Conservation (phyloP, 306 rosid species). For the Fagus sylvatica region DNA sequence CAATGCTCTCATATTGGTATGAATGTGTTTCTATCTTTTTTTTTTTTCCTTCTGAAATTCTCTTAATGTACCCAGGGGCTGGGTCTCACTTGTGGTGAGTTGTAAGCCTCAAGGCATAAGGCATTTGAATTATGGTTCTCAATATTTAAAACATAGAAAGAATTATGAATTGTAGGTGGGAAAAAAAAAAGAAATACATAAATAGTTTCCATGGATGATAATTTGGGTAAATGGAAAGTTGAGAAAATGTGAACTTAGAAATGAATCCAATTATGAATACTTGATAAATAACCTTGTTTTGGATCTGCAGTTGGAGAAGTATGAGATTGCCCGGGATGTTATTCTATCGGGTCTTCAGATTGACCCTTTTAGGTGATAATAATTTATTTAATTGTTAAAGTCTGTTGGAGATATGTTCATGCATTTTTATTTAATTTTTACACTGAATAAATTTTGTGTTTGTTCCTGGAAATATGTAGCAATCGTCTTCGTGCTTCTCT, state of each 20-base stretch:
- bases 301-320: constrained; percentile 80
- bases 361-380: constrained; percentile 75
- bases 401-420: not conserved
- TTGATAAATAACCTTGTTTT: constrained; percentile 13
- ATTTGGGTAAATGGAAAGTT: not conserved
- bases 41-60: not conserved
- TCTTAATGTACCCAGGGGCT: not conserved
- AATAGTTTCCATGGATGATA: not conserved
- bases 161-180: not conserved
- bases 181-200: not conserved
- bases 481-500: constrained; percentile 64
- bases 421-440: not conserved
- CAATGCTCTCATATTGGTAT: constrained; percentile 72
- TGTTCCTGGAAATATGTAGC: constrained; percentile 57
- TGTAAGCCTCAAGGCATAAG: not conserved
- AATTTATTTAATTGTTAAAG: constrained; percentile 2
- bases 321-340: constrained; percentile 75
- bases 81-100: not conserved
- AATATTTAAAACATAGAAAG: not conserved
- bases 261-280: not conserved
- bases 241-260: not conserved
- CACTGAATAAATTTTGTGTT: constrained; percentile 10
- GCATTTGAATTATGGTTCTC: not conserved
- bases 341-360: constrained; percentile 91
- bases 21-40: constrained; percentile 10